phyloP scores from a whole-genome alignment of 2,329 filamentous ascomycete species.

The Rutstroemia sp. region DNA sequence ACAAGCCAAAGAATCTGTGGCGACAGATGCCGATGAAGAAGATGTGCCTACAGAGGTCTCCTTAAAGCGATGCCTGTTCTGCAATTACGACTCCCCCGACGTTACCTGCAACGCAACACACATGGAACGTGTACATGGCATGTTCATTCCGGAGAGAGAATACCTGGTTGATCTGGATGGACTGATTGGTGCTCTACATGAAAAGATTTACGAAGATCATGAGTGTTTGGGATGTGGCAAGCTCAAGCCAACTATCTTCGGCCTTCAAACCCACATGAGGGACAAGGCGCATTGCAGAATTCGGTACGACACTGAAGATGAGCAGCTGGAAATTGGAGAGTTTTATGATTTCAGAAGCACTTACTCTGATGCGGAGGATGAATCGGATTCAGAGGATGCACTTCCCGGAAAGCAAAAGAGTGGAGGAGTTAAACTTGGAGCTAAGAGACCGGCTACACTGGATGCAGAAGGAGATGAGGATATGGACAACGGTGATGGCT shows the following conservation, averaged over 20 bases:
- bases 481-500: constrained; percentile 63
- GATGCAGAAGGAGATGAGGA: constrained; percentile 48
- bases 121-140: constrained; percentile 88
- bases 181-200: constrained; percentile 68
- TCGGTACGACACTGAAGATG: constrained; percentile 77
- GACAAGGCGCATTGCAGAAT: constrained; percentile 97
- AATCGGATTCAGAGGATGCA: constrained; percentile 50
- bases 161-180: constrained; percentile 80
- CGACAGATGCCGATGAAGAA: constrained; percentile 29
- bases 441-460: constrained; percentile 46
- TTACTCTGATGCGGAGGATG: constrained; percentile 73
- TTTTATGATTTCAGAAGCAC: constrained; percentile 97
- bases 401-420: constrained; percentile 40
- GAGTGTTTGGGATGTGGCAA: constrained; percentile 89
- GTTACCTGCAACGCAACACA: constrained; percentile 72
- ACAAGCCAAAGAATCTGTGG: constrained; percentile 28
- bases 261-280: constrained; percentile 92
- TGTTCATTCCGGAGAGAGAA: constrained; percentile 87
- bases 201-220: constrained; percentile 71
- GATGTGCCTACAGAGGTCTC: constrained; percentile 37
- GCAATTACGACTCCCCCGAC: constrained; percentile 75
- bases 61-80: constrained; percentile 68
- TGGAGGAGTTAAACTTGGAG: constrained; percentile 63
- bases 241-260: constrained; percentile 67
- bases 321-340: constrained; percentile 90